Evolutionary conservation across 257 asterid genomes (phyloP).

Genomic region (Penstemon barbatus): DNA sequence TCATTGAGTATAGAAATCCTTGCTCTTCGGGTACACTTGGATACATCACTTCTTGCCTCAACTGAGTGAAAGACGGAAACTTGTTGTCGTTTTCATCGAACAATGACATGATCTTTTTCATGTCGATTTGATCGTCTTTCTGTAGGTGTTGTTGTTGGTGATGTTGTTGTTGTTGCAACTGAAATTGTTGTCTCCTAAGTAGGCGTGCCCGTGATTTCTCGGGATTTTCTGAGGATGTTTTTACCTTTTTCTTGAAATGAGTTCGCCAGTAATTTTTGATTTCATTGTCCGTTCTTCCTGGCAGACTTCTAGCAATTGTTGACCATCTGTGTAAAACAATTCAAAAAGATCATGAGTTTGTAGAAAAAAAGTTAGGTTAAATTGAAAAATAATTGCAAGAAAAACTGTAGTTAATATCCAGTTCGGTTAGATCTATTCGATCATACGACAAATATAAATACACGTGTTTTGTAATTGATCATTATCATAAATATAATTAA

Average conservation of each 20-base stretch:
- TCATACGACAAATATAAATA: no score
- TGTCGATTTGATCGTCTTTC: slow-evolving; percentile 34
- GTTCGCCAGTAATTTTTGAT: slow-evolving; percentile 89
- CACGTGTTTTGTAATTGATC: no score
- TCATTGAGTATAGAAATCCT: slow-evolving; percentile 41
- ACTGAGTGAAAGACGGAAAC: slow-evolving; percentile 30
- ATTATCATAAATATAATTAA: no score
- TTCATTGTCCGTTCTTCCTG: slow-evolving; percentile 82
- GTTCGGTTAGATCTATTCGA: no score
- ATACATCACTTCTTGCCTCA: slow-evolving; percentile 37
- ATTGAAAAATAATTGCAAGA: no score
- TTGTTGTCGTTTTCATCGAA: slow-evolving; percentile 40
- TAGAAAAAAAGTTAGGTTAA: no score
- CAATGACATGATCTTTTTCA: slow-evolving; percentile 43
- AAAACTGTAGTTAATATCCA: no score
- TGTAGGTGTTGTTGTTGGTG: slow-evolving; percentile 43
- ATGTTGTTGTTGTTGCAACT: slow-evolving; percentile 46
- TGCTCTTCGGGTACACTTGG: slow-evolving; percentile 26
- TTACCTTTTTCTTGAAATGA: slow-evolving; percentile 70
- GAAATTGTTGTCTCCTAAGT: slow-evolving; percentile 65
- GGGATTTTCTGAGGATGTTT: slow-evolving; percentile 30
- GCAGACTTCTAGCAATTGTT: slow-evolving; percentile 78
- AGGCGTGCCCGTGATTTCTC: slow-evolving; percentile 52
- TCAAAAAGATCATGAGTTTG: not conserved
- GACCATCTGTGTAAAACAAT: slow-evolving; percentile 57